A percentile compares a stretch with the other conserved stretches of the same genome.
Evolutionary conservation across 805 yeast genomes (phyloP).

Genomic region (Brettanomyces anomalus): DNA sequence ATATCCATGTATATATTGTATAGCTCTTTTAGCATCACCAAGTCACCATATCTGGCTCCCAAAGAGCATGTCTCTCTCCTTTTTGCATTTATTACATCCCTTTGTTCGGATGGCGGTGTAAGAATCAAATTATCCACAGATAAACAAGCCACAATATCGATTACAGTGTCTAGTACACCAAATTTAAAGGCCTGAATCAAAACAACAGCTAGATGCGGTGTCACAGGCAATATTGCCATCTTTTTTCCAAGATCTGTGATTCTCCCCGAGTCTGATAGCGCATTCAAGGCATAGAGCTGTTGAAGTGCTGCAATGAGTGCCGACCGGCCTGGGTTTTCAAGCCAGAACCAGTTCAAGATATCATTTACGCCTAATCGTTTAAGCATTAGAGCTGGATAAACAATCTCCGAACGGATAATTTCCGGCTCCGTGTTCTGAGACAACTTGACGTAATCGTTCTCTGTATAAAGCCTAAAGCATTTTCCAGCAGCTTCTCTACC

Average conservation of each 20-base stretch:
- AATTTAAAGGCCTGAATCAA: constrained; percentile 56
- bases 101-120: constrained; percentile 67
- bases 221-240: constrained; percentile 83
- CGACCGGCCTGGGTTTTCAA: constrained; percentile 80
- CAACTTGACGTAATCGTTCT: constrained; percentile 52
- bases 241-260: constrained; percentile 74
- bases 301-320: constrained; percentile 69
- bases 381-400: constrained; percentile 75
- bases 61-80: constrained; percentile 61
- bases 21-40: constrained; percentile 72
- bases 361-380: constrained; percentile 80
- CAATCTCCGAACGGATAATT: constrained; percentile 76
- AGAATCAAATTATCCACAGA: constrained; percentile 83
- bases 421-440: constrained; percentile 88
- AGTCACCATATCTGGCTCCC: constrained; percentile 75
- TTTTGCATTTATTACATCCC: constrained; percentile 78
- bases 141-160: constrained; percentile 87
- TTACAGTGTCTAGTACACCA: constrained; percentile 48
- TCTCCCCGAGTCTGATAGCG: constrained; percentile 66
- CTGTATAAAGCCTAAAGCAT: constrained; percentile 77
- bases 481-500: constrained; percentile 96
- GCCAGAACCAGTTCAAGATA: constrained; percentile 83
- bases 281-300: constrained; percentile 70
- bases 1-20: constrained; percentile 46
- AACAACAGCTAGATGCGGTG: constrained; percentile 89